Evolutionary conservation across 106 monocot genomes (phyloP).

Genomic region (Apostasia ramifera): DNA sequence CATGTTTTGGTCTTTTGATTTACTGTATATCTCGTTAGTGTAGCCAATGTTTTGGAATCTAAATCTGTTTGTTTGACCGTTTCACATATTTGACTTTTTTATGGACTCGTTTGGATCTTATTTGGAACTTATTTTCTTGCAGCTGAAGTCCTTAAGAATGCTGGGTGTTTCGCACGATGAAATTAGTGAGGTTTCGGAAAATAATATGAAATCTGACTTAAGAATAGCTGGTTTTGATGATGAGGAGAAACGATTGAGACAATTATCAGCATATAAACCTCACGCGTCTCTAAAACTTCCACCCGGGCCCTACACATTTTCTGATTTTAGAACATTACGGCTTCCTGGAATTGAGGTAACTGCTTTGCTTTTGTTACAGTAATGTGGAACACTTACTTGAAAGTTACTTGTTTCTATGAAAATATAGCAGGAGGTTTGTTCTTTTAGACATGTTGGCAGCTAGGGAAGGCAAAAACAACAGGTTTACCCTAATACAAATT

Average conservation of each 20-base stretch:
- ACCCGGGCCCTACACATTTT: slow-evolving; percentile 73
- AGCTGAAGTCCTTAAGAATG: slow-evolving; percentile 92
- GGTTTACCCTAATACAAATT: too few relatives aligned
- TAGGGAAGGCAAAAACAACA: too few relatives aligned
- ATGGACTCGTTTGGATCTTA: too few relatives aligned
- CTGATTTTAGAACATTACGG: slow-evolving; percentile 73
- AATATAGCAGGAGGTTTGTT: too few relatives aligned
- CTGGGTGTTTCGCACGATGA: slow-evolving; percentile 85
- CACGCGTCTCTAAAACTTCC: slow-evolving; percentile 62
- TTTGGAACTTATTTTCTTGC: slow-evolving; percentile 8
- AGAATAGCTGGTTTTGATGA: slow-evolving; percentile 93
- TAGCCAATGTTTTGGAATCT: too few relatives aligned
- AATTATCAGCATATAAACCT: slow-evolving; percentile 19
- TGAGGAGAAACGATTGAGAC: slow-evolving; percentile 73
- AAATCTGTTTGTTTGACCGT: too few relatives aligned
- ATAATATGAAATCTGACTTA: slow-evolving; percentile 39
- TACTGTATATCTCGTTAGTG: too few relatives aligned
- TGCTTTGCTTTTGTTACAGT: neutral
- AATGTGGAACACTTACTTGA: too few relatives aligned
- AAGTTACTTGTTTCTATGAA: too few relatives aligned
- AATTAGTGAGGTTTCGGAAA: slow-evolving; percentile 77
- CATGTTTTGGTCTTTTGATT: too few relatives aligned
- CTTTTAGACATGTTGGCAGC: too few relatives aligned
- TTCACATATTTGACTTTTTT: too few relatives aligned
- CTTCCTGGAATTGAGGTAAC: slow-evolving; percentile 86